phyloP scores from a whole-genome alignment of 169 alveolate species.

The Babesia ovata region DNA sequence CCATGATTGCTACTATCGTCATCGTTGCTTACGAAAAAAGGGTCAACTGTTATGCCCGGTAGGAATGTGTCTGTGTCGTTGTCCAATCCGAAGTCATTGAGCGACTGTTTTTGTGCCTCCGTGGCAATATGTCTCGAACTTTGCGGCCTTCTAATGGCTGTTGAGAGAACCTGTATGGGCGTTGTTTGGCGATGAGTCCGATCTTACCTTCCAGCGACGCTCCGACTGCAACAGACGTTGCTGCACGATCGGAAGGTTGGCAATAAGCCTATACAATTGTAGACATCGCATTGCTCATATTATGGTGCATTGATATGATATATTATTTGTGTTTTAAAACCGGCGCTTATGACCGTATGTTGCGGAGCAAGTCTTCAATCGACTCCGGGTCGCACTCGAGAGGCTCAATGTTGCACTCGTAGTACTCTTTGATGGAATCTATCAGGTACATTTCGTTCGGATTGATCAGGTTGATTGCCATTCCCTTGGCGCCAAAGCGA shows the following conservation, averaged over 20 bases:
- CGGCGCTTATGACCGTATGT: constrained; percentile 57
- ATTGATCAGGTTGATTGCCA: constrained; percentile 89
- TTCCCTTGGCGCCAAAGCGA: constrained; percentile 95
- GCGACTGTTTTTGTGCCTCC: constrained; percentile 24
- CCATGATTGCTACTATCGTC: neutral
- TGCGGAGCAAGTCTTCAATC: constrained; percentile 70
- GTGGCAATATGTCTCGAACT: neutral
- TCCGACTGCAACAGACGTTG: neutral
- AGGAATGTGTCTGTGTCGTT: constrained; percentile 23
- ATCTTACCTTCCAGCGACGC: constrained; percentile 6
- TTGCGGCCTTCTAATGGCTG: neutral
- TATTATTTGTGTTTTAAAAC: constrained; percentile 37
- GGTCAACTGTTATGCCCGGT: constrained; percentile 66
- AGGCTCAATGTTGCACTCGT: constrained; percentile 65
- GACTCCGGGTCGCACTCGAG: constrained; percentile 63
- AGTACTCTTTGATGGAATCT: constrained; percentile 71
- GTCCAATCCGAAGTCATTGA: constrained; percentile 56
- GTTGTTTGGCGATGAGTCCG: neutral
- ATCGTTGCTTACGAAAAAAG: constrained; percentile 48
- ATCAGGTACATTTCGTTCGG: constrained; percentile 72
- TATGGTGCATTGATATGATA: neutral
- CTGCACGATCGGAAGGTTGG: constrained; percentile 1
- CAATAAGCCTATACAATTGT: neutral
- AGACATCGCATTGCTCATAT: constrained; percentile 20
- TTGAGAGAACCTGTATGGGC: neutral